These are phyloP conservation scores for Vitis hybrid DNA, from an alignment of 177 flowering plant species.

Conservation along the genomic window DNA sequence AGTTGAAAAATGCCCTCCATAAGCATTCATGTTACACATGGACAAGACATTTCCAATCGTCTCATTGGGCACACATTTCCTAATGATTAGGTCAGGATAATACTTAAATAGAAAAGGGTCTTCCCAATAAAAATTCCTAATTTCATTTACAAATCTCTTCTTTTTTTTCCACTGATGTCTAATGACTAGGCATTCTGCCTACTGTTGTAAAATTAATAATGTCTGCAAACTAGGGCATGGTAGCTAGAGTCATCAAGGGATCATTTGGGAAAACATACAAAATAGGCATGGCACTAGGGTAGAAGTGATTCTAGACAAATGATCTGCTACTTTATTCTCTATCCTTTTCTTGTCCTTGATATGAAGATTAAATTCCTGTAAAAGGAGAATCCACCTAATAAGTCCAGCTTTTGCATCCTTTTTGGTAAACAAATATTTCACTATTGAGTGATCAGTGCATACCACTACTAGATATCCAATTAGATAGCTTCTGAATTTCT, in stretches of 20 bases:
- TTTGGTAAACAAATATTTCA: neutral
- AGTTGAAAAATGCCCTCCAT: constrained; percentile 16
- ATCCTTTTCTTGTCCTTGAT: neutral
- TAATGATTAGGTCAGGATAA: constrained; percentile 7
- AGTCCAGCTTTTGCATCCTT: constrained; percentile 16
- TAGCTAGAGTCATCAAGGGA: too few relatives aligned
- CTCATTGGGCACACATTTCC: constrained; percentile 10
- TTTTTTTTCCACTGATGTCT: neutral
- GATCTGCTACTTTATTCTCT: constrained; percentile 19
- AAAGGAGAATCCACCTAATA: constrained; percentile 9
- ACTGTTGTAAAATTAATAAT: neutral
- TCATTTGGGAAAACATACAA: too few relatives aligned
- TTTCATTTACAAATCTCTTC: neutral
- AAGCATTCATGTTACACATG: constrained; percentile 8
- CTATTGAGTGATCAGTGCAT: neutral
- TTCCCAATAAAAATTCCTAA: constrained; percentile 2
- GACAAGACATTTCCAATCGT: neutral
- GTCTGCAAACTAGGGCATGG: too few relatives aligned
- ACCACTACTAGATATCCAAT: constrained; percentile 3
- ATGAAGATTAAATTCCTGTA: neutral
- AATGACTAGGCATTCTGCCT: too few relatives aligned
- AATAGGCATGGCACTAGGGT: too few relatives aligned
- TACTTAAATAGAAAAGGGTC: constrained; percentile 10
- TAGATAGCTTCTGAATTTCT: constrained; percentile 14
- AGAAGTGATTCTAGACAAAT: constrained; percentile 1